Evolutionary conservation across 1,139 yeast genomes (phyloP).

Genomic region (Yamadazyma pseudoaaseri): DNA sequence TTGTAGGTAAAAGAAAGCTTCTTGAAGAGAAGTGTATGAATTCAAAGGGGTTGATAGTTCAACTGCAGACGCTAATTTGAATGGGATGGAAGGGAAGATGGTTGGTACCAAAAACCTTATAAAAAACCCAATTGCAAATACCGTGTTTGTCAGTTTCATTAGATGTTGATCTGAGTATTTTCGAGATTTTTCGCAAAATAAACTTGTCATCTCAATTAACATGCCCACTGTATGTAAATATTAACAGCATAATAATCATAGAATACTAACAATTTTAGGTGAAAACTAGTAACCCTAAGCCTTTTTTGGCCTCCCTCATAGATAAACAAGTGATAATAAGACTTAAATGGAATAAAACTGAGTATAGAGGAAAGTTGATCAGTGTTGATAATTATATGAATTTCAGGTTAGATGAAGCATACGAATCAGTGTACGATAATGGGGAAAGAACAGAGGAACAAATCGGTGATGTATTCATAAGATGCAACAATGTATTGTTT

Average conservation of each 20-base stretch:
- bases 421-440: conserved; percentile 50
- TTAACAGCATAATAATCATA: background rate
- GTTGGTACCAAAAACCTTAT: conserved; percentile 34
- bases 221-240: background rate
- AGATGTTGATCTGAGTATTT: background rate
- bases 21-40: conserved; percentile 66
- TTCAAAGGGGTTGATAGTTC: conserved; percentile 80
- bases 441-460: conserved; percentile 46
- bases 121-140: conserved; percentile 23
- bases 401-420: conserved; percentile 69
- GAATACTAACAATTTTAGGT: conserved; percentile 5
- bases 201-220: background rate
- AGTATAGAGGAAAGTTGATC: conserved; percentile 75
- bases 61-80: conserved; percentile 40
- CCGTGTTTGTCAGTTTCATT: background rate
- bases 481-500: conserved; percentile 79
- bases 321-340: conserved; percentile 77
- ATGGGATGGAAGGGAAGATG: conserved; percentile 30
- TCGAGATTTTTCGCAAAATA: background rate
- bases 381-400: conserved; percentile 95
- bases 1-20: conserved; percentile 71
- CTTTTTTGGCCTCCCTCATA: conserved; percentile 74
- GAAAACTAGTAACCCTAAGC: conserved; percentile 68
- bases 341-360: conserved; percentile 90
- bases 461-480: conserved; percentile 80